Conservation (phyloP, 2,329 filamentous ascomycete species). For the Sarocladium strictum region DNA sequence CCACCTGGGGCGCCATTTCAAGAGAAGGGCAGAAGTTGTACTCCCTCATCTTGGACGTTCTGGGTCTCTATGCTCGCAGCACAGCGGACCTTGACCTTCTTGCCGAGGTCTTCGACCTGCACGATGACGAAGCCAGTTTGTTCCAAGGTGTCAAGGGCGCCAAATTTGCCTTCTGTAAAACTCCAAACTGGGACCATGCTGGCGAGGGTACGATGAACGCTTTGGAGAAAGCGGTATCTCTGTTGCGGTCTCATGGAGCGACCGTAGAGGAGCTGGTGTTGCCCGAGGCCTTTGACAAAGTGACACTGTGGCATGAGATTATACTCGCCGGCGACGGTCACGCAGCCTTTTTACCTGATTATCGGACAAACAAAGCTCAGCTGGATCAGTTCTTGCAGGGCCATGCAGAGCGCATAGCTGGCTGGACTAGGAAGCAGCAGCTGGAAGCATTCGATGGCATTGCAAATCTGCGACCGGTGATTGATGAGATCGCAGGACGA, state of each 20-base stretch:
- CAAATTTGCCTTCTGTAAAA: conserved; percentile 50
- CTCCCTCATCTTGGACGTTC: conserved; percentile 39
- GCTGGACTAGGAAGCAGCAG: conserved; percentile 34
- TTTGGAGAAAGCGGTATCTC: conserved; percentile 29
- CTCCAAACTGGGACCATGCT: conserved; percentile 43
- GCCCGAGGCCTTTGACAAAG: conserved; percentile 38
- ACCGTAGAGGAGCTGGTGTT: conserved; percentile 50
- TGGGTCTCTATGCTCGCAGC: conserved; percentile 50
- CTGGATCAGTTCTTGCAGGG: conserved; percentile 38
- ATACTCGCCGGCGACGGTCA: conserved; percentile 48
- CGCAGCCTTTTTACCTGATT: conserved; percentile 47
- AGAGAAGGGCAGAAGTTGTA: conserved; percentile 48
- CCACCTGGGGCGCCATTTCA: conserved; percentile 53
- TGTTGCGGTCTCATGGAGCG: conserved; percentile 43
- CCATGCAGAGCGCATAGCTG: conserved; percentile 38
- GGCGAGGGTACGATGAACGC: conserved; percentile 37
- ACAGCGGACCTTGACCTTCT: conserved; percentile 51
- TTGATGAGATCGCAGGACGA: conserved; percentile 39
- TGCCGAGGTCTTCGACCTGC: conserved; percentile 42
- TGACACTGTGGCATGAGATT: conserved; percentile 46
- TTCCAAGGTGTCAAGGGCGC: conserved; percentile 35
- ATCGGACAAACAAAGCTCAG: conserved; percentile 38
- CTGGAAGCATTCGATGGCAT: conserved; percentile 38
- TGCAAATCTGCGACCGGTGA: conserved; percentile 41
- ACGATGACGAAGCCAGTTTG: conserved; percentile 36